Percentiles rank a stretch among this genome's conserved stretches.
These are phyloP conservation scores for Boletus mariae DNA, from an alignment of 1,284 basidiomycete genomes.

Conservation along the genomic window DNA sequence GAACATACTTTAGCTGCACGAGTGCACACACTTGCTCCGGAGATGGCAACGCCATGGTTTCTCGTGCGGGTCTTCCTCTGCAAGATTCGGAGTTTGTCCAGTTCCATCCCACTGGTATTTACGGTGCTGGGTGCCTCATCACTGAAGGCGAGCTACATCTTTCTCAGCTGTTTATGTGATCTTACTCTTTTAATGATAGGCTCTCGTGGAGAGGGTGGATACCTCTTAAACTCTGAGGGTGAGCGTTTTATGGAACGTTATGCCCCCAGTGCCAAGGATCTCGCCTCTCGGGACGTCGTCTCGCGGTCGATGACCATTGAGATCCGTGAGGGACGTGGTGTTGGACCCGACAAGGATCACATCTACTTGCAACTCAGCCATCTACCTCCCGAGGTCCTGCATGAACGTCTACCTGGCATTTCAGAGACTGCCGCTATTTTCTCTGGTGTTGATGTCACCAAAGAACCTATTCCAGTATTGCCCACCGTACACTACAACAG, in stretches of 20 bases:
- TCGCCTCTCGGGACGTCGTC: slow-evolving; percentile 98
- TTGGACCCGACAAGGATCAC: slow-evolving; percentile 98
- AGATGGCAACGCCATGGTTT: slow-evolving; percentile 99
- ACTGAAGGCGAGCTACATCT: slow-evolving; percentile 72
- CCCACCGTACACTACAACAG: slow-evolving; percentile 97
- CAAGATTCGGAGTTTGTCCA: slow-evolving; percentile 99
- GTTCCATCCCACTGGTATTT: slow-evolving; percentile 99
- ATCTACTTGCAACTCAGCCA: slow-evolving; percentile 97
- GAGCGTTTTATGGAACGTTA: slow-evolving; percentile 99
- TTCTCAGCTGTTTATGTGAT: slow-evolving; percentile 3
- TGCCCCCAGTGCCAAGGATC: slow-evolving; percentile 98
- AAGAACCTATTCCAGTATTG: slow-evolving; percentile 97
- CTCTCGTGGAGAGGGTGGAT: slow-evolving; percentile 98
- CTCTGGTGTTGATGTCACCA: slow-evolving; percentile 98
- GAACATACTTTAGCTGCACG: slow-evolving; percentile 98
- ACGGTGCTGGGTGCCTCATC: slow-evolving; percentile 98
- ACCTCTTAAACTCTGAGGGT: slow-evolving; percentile 97
- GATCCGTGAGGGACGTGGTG: slow-evolving; percentile 98
- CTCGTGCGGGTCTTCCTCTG: slow-evolving; percentile 92
- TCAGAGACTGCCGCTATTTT: slow-evolving; percentile 99
- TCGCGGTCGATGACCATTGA: slow-evolving; percentile 99
- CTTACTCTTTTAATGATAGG: slow-evolving; percentile 44
- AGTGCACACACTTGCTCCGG: slow-evolving; percentile 99
- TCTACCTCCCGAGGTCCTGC: slow-evolving; percentile 92
- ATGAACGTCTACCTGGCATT: slow-evolving; percentile 98